Percentiles rank a stretch among this genome's conserved stretches.
Evolutionary conservation across 1,284 basidiomycete genomes (phyloP).

Genomic region (Malassezia cuniculi): DNA sequence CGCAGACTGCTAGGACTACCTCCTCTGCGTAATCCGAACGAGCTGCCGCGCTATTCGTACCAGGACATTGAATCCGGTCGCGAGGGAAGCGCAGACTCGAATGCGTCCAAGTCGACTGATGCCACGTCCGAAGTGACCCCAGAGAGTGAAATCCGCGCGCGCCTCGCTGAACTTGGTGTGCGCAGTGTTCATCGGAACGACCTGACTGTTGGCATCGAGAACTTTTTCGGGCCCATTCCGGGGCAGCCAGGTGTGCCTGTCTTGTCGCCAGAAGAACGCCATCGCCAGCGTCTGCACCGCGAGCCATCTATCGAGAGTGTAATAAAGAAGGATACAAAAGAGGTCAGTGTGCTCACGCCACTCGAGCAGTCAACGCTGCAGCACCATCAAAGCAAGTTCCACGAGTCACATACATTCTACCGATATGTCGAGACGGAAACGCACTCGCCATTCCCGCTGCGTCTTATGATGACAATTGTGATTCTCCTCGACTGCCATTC

Average conservation of each 20-base stretch:
- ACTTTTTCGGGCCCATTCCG: conserved; percentile 6
- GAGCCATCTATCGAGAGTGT: conserved; percentile 34
- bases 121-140: no score
- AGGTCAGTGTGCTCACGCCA: conserved; percentile 35
- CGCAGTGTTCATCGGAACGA: no score
- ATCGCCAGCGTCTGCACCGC: conserved; percentile 17
- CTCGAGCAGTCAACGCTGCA: conserved; percentile 35
- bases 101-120: conserved; percentile 2
- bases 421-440: conserved; percentile 72
- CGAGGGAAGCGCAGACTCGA: conserved; percentile 10
- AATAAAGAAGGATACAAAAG: conserved; percentile 26
- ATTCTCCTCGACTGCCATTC: conserved; percentile 36
- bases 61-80: conserved; percentile 1
- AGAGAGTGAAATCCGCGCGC: no score
- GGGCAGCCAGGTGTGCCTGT: conserved; percentile 4
- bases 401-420: conserved; percentile 56
- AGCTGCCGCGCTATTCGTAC: conserved; percentile 22
- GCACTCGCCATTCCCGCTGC: conserved; percentile 62
- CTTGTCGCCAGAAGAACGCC: background rate
- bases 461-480: conserved; percentile 21
- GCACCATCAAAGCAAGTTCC: conserved; percentile 40
- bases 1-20: conserved; percentile 26
- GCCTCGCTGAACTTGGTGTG: no score
- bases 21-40: conserved; percentile 31
- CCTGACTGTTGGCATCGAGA: conserved; percentile 5